These are phyloP conservation scores for Canna indica DNA, from an alignment of 176 grass and related monocot genomes.

Conservation along the genomic window DNA sequence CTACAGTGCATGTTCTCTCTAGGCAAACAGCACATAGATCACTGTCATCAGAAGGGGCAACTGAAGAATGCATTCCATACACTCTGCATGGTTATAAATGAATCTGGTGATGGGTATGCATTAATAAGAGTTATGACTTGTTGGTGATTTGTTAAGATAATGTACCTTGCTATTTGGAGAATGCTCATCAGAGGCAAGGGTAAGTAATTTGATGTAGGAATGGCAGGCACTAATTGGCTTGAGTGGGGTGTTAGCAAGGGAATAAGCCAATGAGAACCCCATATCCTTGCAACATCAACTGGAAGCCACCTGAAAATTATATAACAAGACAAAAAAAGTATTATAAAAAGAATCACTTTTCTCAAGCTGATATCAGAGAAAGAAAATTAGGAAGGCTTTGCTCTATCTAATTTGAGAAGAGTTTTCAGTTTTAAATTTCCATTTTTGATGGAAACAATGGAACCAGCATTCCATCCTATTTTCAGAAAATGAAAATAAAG, in stretches of 20 bases:
- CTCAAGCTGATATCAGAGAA: too few relatives aligned
- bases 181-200: slow-evolving; percentile 56
- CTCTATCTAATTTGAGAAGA: too few relatives aligned
- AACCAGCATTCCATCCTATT: too few relatives aligned
- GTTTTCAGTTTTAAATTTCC: too few relatives aligned
- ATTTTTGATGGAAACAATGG: too few relatives aligned
- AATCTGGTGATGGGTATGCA: not conserved
- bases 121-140: too few relatives aligned
- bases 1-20: slow-evolving; percentile 59
- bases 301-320: slow-evolving; percentile 62
- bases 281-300: slow-evolving; percentile 60
- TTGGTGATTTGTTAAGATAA: not conserved
- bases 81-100: slow-evolving; percentile 25
- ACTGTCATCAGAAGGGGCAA: slow-evolving; percentile 6
- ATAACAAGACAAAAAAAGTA: not conserved
- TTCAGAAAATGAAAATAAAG: too few relatives aligned
- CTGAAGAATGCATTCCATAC: slow-evolving; percentile 26
- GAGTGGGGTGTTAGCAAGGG: slow-evolving; percentile 63
- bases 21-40: slow-evolving; percentile 71
- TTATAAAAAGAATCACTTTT: not conserved
- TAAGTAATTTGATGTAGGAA: slow-evolving; percentile 49
- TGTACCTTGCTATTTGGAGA: slow-evolving; percentile 55
- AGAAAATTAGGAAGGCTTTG: too few relatives aligned
- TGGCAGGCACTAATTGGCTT: slow-evolving; percentile 38
- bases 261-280: slow-evolving; percentile 58